Evolutionary conservation across 148 eudicot genomes (phyloP), one percentile per base, ranked within the genome.

Genomic region (Cornus suecica): DNA sequence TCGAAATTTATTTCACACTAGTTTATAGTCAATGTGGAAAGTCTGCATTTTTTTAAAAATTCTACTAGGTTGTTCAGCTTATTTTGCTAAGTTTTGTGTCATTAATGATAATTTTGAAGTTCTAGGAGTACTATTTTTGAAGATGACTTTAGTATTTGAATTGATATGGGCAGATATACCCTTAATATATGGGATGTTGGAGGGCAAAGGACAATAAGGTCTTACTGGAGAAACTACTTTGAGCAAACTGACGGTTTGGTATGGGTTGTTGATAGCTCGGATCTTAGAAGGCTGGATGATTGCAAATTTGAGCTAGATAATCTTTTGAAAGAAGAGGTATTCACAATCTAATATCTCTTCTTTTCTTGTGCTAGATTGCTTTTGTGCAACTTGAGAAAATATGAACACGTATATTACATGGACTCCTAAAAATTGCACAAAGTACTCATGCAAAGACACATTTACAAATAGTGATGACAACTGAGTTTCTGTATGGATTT

Each of bases 131-230:
- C 30, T 71, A 23, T 18, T 64, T 63, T 4, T n/a, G 4, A 22
- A 1, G 23, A 27, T n/a, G 29, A 28, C 24, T 37, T 37, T 54
- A 48, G 6, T 8, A 2, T 28, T 10, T 22, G 61, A 74, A 67
- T 41, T 66, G 66, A 27, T 75, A 48, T 31, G 54, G 34, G 71
- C 76, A 95, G 99, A 86, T 95, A 90, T 81, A 91, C 90, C 1
- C 88, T 96, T 45, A 93, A 96, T 82, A 93, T 96, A 86, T 96
- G 98, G 99, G 99, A 96, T 86, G 99, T 96, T 82, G 97, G 98
- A 52, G 99, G 99, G 60, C 98, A 96, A 78, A 96, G 83, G 84
- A 95, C 99, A 1, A 95, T 95, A 79, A 83, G 99, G 78, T 90
- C 99, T 8, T 95, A 93, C 75, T 95, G 99, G 99, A 90, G 99